phyloP scores from a whole-genome alignment of 768 basidiomycete species.

The Tricholoma saponaceum region DNA sequence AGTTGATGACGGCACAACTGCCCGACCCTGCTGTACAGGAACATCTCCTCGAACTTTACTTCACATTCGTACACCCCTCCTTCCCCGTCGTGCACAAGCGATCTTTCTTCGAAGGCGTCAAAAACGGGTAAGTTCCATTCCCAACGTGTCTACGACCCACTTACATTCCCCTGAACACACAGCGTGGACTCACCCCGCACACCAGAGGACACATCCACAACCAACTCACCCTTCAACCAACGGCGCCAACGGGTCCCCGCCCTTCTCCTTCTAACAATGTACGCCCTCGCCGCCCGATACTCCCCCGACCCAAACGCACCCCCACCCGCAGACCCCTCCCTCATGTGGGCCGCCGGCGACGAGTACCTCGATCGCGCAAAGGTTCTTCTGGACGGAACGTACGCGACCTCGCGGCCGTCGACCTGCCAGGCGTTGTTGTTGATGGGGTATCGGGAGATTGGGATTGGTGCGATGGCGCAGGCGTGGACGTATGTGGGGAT shows the following conservation, averaged over 20 bases:
- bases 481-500: conserved; percentile 86
- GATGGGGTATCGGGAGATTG: conserved; percentile 81
- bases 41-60: conserved; percentile 72
- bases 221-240: conserved; percentile 31
- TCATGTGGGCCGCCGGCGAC: conserved; percentile 86
- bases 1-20: conserved; percentile 34
- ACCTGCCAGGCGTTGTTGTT: conserved; percentile 80
- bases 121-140: conserved; percentile 25
- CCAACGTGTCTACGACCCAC: not conserved
- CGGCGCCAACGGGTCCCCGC: conserved; percentile 49
- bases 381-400: conserved; percentile 57
- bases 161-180: not conserved
- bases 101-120: conserved; percentile 60
- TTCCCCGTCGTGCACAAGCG: conserved; percentile 76
- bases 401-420: conserved; percentile 66
- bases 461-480: conserved; percentile 85
- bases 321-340: conserved; percentile 42
- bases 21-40: conserved; percentile 60
- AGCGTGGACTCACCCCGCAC: conserved; percentile 11
- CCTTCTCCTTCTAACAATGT: conserved; percentile 79
- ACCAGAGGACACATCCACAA: conserved; percentile 8
- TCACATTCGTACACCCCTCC: conserved; percentile 73
- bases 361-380: conserved; percentile 67
- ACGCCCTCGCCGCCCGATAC: conserved; percentile 77
- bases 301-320: conserved; percentile 30